phyloP scores from a whole-genome alignment of 177 flowering plant genomes.

The Tripterygium wilfordii region DNA sequence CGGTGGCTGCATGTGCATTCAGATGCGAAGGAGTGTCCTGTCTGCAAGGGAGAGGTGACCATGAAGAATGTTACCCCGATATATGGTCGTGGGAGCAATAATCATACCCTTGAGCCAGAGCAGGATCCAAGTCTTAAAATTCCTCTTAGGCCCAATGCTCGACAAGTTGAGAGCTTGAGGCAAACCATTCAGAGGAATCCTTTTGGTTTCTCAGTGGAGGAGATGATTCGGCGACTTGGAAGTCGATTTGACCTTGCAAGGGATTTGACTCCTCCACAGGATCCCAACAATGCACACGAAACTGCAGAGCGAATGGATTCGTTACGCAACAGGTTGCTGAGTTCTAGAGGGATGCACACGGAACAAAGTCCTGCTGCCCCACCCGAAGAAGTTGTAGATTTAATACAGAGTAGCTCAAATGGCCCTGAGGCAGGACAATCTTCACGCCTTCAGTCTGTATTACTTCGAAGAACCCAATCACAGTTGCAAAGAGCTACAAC shows the following conservation, averaged over 20 bases:
- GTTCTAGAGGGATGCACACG: constrained; percentile 46
- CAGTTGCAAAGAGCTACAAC: constrained; percentile 31
- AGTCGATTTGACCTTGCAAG: constrained; percentile 48
- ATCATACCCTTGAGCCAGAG: constrained; percentile 25
- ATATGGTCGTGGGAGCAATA: constrained; percentile 59
- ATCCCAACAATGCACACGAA: constrained; percentile 22
- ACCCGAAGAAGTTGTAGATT: constrained; percentile 38
- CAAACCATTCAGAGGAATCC: constrained; percentile 50
- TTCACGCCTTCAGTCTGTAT: constrained; percentile 22
- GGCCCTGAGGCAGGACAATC: constrained; percentile 30
- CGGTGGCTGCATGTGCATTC: constrained; percentile 67
- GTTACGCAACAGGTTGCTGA: constrained; percentile 38
- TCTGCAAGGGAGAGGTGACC: constrained; percentile 72
- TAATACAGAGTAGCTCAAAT: constrained; percentile 22
- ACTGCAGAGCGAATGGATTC: constrained; percentile 28
- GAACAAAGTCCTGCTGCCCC: constrained; percentile 35
- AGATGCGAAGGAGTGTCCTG: constrained; percentile 72
- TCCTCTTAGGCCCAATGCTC: constrained; percentile 65
- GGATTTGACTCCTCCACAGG: constrained; percentile 26
- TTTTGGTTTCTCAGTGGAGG: constrained; percentile 49
- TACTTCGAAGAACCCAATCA: constrained; percentile 26
- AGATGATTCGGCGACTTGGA: constrained; percentile 70
- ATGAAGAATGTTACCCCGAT: constrained; percentile 58
- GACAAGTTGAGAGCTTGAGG: constrained; percentile 65
- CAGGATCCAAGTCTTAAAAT: constrained; percentile 40